Evolutionary conservation across 306 rosid genomes (phyloP).

Genomic region (Delonix regia): DNA sequence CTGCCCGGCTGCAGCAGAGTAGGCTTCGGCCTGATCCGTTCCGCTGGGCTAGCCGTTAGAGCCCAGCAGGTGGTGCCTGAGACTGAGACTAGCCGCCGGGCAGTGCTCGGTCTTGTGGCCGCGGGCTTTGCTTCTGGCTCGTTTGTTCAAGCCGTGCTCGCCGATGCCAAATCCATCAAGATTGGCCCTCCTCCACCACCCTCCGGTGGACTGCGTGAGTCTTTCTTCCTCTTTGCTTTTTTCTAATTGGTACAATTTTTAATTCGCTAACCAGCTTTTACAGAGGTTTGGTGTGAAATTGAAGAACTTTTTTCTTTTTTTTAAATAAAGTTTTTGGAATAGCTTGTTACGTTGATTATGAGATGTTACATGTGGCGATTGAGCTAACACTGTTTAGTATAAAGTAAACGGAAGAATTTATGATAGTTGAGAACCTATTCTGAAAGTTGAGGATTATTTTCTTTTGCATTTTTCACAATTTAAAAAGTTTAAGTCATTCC

Average conservation of each 20-base stretch:
- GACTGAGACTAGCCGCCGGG: constrained; percentile 70
- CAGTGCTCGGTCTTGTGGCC: constrained; percentile 75
- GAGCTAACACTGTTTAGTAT: too few species aligned
- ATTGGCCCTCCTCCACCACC: constrained; percentile 84
- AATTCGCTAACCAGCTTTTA: too few species aligned
- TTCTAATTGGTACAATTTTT: neutral
- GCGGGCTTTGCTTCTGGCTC: constrained; percentile 84
- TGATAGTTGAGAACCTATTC: too few species aligned
- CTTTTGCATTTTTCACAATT: too few species aligned
- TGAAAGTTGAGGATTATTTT: too few species aligned
- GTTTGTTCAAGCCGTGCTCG: constrained; percentile 82
- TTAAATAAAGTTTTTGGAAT: too few species aligned
- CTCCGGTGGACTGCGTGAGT: constrained; percentile 93
- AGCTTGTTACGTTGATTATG: too few species aligned
- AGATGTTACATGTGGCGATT: too few species aligned
- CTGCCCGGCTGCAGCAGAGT: constrained; percentile 38
- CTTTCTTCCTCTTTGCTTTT: neutral
- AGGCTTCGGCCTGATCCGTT: constrained; percentile 33
- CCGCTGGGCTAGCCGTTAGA: constrained; percentile 48
- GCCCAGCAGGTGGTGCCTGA: constrained; percentile 59
- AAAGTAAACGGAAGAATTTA: too few species aligned
- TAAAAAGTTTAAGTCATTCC: too few species aligned
- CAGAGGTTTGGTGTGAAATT: too few species aligned
- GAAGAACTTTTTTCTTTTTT: too few species aligned
- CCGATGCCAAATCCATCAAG: constrained; percentile 83